Conservation (phyloP, 768 basidiomycete genomes). For the Trametes coccinea region DNA sequence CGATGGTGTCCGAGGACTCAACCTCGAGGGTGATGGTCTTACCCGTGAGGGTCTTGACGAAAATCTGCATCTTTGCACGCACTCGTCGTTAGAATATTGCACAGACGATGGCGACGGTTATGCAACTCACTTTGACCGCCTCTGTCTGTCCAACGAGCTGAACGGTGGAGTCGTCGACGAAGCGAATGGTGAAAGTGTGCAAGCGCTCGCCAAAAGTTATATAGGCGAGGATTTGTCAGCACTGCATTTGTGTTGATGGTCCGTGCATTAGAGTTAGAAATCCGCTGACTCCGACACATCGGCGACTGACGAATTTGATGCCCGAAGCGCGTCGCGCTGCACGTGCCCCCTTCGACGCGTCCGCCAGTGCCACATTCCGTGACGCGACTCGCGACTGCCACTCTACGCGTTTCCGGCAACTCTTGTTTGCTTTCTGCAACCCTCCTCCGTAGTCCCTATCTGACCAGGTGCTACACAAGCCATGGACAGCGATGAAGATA, state of each 20-base stretch:
- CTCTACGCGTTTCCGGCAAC: not conserved
- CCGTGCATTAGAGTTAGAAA: conserved; percentile 42
- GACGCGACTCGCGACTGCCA: conserved; percentile 4
- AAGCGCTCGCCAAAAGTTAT: conserved; percentile 9
- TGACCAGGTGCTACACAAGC: not conserved
- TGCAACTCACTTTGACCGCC: conserved; percentile 50
- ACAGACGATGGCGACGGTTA: not conserved
- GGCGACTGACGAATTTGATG: conserved; percentile 16
- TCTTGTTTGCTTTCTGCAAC: not conserved
- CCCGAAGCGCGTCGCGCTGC: conserved; percentile 26
- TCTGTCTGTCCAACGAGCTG: conserved; percentile 85
- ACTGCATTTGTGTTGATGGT: conserved; percentile 39
- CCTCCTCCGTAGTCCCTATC: not conserved
- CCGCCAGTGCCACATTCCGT: conserved; percentile 6
- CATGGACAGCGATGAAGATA: conserved; percentile 65
- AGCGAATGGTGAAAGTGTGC: conserved; percentile 44
- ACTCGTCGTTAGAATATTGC: conserved; percentile 51
- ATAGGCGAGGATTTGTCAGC: conserved; percentile 32
- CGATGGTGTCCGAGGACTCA: conserved; percentile 95
- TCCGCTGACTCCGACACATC: conserved; percentile 13
- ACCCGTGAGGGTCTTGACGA: conserved; percentile 98
- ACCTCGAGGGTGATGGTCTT: conserved; percentile 99
- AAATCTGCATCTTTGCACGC: conserved; percentile 82
- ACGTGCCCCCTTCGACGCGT: conserved; percentile 22
- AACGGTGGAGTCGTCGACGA: conserved; percentile 94